A percentile compares a stretch with the other conserved stretches of the same genome.
phyloP scores from a whole-genome alignment of 2,329 filamentous ascomycete genomes.

The Madurella fahalii region DNA sequence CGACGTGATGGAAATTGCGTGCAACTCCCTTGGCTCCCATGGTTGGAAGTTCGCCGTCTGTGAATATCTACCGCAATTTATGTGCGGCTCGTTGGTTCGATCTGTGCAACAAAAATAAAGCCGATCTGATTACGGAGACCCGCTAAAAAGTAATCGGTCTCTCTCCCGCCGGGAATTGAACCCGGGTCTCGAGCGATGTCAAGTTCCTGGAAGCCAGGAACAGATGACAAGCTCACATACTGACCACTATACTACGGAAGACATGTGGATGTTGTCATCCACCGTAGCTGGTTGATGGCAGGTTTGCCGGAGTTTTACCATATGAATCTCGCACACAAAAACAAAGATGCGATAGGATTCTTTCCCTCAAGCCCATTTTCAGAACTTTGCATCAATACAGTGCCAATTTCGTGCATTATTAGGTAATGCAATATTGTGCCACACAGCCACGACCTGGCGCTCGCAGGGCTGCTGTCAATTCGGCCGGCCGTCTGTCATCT shows the following conservation, averaged over 20 bases:
- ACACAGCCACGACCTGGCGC: too few relatives aligned
- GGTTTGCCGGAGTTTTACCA: accelerated
- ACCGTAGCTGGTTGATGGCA: conserved; percentile 16
- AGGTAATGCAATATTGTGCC: too few relatives aligned
- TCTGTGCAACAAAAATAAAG: not conserved
- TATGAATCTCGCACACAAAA: not conserved
- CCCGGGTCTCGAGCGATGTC: conserved; percentile 22
- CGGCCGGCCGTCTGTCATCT: too few relatives aligned
- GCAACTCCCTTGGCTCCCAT: too few relatives aligned
- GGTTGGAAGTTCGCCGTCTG: too few relatives aligned
- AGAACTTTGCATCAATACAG: too few relatives aligned
- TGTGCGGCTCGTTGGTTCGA: not conserved
- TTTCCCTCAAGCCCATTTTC: too few relatives aligned
- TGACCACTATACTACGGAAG: conserved; percentile 25
- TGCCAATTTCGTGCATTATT: too few relatives aligned
- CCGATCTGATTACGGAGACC: not conserved
- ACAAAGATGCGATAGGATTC: too few relatives aligned
- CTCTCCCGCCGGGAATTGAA: conserved; percentile 24
- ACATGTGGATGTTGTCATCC: conserved; percentile 17
- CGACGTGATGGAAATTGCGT: too few relatives aligned
- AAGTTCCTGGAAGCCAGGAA: not conserved
- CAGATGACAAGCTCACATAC: conserved; percentile 23
- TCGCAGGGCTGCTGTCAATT: too few relatives aligned
- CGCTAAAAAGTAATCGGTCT: conserved; percentile 5
- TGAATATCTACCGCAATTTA: too few relatives aligned